A percentile compares a stretch with the other conserved stretches of the same genome.
phyloP scores from a whole-genome alignment of 352 stramenopile genomes.

The Bremia lactucae region DNA sequence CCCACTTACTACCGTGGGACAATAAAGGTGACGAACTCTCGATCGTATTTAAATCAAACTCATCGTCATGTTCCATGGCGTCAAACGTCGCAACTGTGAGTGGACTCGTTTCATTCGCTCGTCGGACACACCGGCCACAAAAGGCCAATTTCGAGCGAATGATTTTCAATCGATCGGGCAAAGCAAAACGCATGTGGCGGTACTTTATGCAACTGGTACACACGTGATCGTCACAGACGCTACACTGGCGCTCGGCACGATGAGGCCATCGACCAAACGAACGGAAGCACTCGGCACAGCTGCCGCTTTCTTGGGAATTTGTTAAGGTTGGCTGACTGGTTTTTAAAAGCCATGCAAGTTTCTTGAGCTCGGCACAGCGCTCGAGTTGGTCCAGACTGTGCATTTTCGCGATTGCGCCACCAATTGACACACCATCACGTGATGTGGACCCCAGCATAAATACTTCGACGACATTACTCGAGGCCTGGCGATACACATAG shows the following conservation, averaged over 20 bases:
- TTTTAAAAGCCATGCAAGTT: slow-evolving; percentile 26
- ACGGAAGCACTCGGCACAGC: slow-evolving; percentile 24
- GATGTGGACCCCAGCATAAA: slow-evolving; percentile 25
- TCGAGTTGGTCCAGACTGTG: slow-evolving; percentile 18
- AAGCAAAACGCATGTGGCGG: slow-evolving; percentile 19
- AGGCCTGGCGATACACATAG: slow-evolving; percentile 26
- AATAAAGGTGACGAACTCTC: slow-evolving; percentile 9
- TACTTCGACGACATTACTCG: slow-evolving; percentile 17
- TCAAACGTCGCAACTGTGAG: slow-evolving; percentile 18
- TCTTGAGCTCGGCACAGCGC: slow-evolving; percentile 18
- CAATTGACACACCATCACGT: slow-evolving; percentile 16
- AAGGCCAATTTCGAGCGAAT: slow-evolving; percentile 17
- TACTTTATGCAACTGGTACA: slow-evolving; percentile 17
- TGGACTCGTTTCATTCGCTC: slow-evolving; percentile 19
- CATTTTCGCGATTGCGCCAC: slow-evolving; percentile 20
- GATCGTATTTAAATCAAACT: slow-evolving; percentile 10
- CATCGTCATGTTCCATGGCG: slow-evolving; percentile 16
- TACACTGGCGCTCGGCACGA: slow-evolving; percentile 21
- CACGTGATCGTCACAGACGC: slow-evolving; percentile 22
- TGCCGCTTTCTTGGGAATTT: slow-evolving; percentile 9
- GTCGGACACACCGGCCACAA: slow-evolving; percentile 21
- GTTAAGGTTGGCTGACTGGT: slow-evolving; percentile 18
- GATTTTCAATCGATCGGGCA: slow-evolving; percentile 20
- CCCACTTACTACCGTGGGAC: slow-evolving; percentile 10
- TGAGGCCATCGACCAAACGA: slow-evolving; percentile 16